A percentile compares a stretch with the other conserved stretches of the same genome.
Conservation (phyloP, 164 flowering plant genomes). For the Aristolochia californica region DNA sequence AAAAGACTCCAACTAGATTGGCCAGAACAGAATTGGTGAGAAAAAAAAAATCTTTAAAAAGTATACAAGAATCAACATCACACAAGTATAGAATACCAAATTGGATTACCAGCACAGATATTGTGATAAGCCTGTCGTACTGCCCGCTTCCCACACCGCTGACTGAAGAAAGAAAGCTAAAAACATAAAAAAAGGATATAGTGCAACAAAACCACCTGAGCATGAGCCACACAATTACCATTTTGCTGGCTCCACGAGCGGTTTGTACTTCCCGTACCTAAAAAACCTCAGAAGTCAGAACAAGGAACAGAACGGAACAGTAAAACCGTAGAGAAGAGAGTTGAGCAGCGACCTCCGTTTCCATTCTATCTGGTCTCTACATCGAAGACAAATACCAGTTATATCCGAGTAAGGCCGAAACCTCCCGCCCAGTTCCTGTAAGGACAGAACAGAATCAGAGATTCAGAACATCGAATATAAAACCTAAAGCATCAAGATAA, state of each 20-base stretch:
- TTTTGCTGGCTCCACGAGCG: slow-evolving; percentile 72
- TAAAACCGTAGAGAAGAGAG: background rate
- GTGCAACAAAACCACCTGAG: background rate
- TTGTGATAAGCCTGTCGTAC: slow-evolving; percentile 92
- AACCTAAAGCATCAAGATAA: background rate
- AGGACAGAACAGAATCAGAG: too few species aligned
- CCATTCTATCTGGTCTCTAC: slow-evolving; percentile 92
- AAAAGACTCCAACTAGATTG: background rate
- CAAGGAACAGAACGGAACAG: background rate
- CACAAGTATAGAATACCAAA: background rate
- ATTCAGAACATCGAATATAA: too few species aligned
- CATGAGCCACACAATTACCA: slow-evolving; percentile 30
- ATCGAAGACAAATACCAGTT: slow-evolving; percentile 76
- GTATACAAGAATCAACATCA: background rate
- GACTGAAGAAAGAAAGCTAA: slow-evolving; percentile 27
- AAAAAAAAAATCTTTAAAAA: too few species aligned
- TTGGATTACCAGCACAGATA: slow-evolving; percentile 46
- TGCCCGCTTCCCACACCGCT: slow-evolving; percentile 59
- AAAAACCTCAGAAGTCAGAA: background rate
- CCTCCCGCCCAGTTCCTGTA: slow-evolving; percentile 81
- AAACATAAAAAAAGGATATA: background rate
- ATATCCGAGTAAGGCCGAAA: slow-evolving; percentile 63
- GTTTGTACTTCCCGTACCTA: slow-evolving; percentile 86
- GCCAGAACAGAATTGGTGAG: background rate
- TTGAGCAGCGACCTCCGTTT: slow-evolving; percentile 42